Conservation (phyloP, 1,284 basidiomycete genomes). For the Coniferiporia sulphurascens region DNA sequence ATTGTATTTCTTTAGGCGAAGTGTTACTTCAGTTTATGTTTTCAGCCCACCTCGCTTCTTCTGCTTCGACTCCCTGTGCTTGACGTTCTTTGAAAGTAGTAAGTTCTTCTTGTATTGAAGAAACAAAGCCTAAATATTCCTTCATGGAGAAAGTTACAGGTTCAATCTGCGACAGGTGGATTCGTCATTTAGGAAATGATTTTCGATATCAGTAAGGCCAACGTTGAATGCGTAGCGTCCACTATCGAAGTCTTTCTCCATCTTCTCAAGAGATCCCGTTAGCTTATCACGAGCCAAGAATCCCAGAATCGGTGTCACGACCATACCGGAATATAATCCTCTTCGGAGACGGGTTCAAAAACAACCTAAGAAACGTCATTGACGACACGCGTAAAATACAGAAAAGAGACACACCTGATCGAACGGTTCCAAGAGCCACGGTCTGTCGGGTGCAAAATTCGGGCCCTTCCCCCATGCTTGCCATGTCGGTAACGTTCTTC, state of each 20-base stretch:
- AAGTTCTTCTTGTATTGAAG: slow-evolving; percentile 40
- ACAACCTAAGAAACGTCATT: slow-evolving; percentile 32
- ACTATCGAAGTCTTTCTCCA: slow-evolving; percentile 55
- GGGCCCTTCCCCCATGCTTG: slow-evolving; percentile 54
- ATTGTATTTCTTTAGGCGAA: neutral
- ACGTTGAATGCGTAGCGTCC: slow-evolving; percentile 58
- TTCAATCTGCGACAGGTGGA: slow-evolving; percentile 37
- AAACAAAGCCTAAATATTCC: slow-evolving; percentile 43
- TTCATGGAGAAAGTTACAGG: slow-evolving; percentile 47
- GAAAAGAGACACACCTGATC: slow-evolving; percentile 44
- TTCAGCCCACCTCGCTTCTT: slow-evolving; percentile 37
- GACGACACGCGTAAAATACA: neutral
- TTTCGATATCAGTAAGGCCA: slow-evolving; percentile 17
- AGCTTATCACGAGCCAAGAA: no score
- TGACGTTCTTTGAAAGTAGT: slow-evolving; percentile 39
- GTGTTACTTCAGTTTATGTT: neutral
- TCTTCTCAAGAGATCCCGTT: slow-evolving; percentile 27
- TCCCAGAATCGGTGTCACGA: neutral
- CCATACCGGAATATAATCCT: slow-evolving; percentile 40
- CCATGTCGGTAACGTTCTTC: slow-evolving; percentile 55
- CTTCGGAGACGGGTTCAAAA: slow-evolving; percentile 43
- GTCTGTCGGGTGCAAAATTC: slow-evolving; percentile 42
- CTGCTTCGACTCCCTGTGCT: slow-evolving; percentile 30
- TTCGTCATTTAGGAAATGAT: neutral
- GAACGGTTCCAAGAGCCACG: slow-evolving; percentile 61